Base-by-base conservation (phyloP, 768 basidiomycete species). In the Stropharia rugosoannulata region DNA sequence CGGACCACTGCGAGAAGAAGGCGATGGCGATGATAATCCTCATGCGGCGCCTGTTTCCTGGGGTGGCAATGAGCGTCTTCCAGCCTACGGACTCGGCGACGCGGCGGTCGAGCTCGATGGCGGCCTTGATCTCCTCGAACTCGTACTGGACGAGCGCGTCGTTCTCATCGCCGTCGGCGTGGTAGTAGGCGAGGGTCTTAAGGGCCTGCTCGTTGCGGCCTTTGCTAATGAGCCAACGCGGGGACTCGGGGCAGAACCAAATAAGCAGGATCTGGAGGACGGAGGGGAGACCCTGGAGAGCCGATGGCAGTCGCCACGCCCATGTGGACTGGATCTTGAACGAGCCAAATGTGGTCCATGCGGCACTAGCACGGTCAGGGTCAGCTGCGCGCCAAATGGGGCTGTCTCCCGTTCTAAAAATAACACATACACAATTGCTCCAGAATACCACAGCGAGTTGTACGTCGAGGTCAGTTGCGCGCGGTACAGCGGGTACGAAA, bases 381-480 rank as follows among this genome's bases (percentile, higher is more conserved):
- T 15, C 16, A 46, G 45, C 29, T 32, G 36, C 16, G 13, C 29
- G 9, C 27, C 43, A 46, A 42, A 46, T 39, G 32, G 55, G 41
- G 29, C 45, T 18, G 32, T n/a, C n/a, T n/a, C n/a, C n/a, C n/a
- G 5, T 35, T 27, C 29, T 49, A 59, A 44, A n/a, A 60, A 57
- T 46, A 52, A 39, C 8, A 75, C 82, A 42, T 60, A 86, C 84
- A 92, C 65, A 66, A 93, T 90, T 53, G 89, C 78, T 55, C 92
- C 92, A 13, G 87, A 85, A 68, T 90, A 91, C 90, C 92, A 93
- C 57, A 92, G 84, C 29, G 89, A 87, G 76, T 92, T 90, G 76
- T 89, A 91, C 48, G 84, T 71, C 2, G 89, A 85, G 12, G 89
- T 93, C 56, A 95, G 71, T 35, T 85, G 84, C 12, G 85, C 87